Evolutionary conservation across 2,329 filamentous ascomycete genomes (phyloP).

Genomic region (Macrophomina tecta): DNA sequence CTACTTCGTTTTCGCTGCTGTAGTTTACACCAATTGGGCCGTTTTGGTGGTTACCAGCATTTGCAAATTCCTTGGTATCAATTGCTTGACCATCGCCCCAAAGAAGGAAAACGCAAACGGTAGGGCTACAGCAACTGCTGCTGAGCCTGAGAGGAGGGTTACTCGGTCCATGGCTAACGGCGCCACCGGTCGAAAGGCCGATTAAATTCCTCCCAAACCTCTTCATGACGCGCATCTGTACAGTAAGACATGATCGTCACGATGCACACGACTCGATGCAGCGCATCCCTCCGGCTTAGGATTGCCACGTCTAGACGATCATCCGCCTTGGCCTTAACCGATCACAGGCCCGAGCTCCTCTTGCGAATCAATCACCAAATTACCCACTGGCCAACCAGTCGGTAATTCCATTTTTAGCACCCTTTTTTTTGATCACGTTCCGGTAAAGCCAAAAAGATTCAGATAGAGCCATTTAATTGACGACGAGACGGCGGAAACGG

Average conservation of each 20-base stretch:
- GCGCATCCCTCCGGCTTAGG: neutral
- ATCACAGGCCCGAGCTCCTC: neutral
- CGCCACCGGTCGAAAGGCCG: slow-evolving; percentile 16
- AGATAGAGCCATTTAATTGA: slow-evolving; percentile 27
- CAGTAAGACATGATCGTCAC: slow-evolving; percentile 1
- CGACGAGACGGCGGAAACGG: slow-evolving; percentile 26
- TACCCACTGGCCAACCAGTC: neutral
- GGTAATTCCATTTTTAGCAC: neutral
- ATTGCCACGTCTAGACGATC: neutral
- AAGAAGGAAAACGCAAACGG: slow-evolving; percentile 38
- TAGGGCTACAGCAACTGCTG: slow-evolving; percentile 1
- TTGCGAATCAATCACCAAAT: neutral
- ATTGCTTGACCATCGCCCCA: slow-evolving; percentile 80
- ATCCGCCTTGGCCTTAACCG: neutral
- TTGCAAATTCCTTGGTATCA: slow-evolving; percentile 90
- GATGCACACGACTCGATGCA: neutral
- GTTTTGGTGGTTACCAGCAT: slow-evolving; percentile 89
- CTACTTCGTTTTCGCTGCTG: slow-evolving; percentile 80
- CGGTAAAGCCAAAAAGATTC: neutral
- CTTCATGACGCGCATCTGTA: neutral
- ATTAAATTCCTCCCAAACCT: neutral
- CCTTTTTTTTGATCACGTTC: neutral
- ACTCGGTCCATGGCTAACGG: slow-evolving; percentile 26
- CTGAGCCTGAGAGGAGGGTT: slow-evolving; percentile 18
- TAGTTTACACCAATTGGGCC: slow-evolving; percentile 95